These are phyloP conservation scores for Penicillium palitans DNA, from an alignment of 2,329 filamentous ascomycete genomes.

Conservation along the genomic window DNA sequence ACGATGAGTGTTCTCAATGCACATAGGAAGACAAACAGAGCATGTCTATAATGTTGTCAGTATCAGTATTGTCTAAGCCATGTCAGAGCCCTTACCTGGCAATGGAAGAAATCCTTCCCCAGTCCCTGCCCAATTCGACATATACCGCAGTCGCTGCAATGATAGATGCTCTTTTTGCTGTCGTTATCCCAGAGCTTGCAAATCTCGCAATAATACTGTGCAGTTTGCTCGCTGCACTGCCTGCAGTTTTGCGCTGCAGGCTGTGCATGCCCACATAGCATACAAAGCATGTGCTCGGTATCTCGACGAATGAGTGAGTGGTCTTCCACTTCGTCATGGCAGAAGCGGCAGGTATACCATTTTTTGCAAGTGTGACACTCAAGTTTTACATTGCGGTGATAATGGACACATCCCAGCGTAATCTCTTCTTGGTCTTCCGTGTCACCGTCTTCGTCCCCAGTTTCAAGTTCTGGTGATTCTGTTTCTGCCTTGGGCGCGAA, in stretches of 20 bases:
- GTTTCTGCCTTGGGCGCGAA: slow-evolving; percentile 55
- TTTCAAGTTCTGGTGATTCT: slow-evolving; percentile 27
- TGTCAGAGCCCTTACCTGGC: slow-evolving; percentile 67
- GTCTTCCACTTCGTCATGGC: slow-evolving; percentile 80
- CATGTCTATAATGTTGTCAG: slow-evolving; percentile 64
- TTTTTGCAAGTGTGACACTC: slow-evolving; percentile 86
- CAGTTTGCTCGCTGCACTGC: slow-evolving; percentile 72
- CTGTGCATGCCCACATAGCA: slow-evolving; percentile 87
- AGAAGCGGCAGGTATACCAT: slow-evolving; percentile 95
- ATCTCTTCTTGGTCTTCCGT: slow-evolving; percentile 53
- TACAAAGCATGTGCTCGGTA: slow-evolving; percentile 95
- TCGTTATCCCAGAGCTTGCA: slow-evolving; percentile 99
- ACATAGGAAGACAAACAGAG: slow-evolving; percentile 89
- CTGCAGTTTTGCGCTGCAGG: slow-evolving; percentile 75
- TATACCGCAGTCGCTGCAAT: slow-evolving; percentile 94
- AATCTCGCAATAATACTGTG: slow-evolving; percentile 88
- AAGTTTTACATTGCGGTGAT: slow-evolving; percentile 92
- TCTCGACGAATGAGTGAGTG: slow-evolving; percentile 76
- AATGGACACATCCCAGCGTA: slow-evolving; percentile 81
- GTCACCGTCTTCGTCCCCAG: slow-evolving; percentile 40
- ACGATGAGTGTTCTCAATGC: slow-evolving; percentile 79
- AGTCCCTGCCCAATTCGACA: slow-evolving; percentile 87
- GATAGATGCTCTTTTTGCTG: slow-evolving; percentile 85
- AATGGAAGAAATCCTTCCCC: slow-evolving; percentile 97
- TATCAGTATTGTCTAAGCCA: neutral